Conservation (phyloP, 2,329 filamentous ascomycete species). For the Clonostachys solani region DNA sequence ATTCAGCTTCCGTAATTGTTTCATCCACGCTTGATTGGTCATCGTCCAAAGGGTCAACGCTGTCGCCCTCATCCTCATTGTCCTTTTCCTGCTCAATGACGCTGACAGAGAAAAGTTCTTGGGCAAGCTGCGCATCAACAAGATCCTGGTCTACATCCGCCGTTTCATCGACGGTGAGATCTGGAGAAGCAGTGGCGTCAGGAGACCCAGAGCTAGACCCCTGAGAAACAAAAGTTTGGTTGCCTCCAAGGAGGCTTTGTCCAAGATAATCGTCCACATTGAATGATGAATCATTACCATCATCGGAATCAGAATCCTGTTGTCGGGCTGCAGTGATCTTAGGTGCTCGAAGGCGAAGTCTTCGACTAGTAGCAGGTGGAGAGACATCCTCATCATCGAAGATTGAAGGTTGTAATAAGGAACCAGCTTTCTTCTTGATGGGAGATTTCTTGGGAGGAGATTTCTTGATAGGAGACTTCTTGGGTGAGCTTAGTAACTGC, state of each 20-base stretch:
- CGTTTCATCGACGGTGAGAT: background rate
- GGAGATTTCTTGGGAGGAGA: too few relatives aligned
- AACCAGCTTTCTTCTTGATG: background rate
- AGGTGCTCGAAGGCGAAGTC: too few relatives aligned
- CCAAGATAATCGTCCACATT: too few relatives aligned
- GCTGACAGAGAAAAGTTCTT: background rate
- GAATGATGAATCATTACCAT: too few relatives aligned
- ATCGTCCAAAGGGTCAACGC: background rate
- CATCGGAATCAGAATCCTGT: too few relatives aligned
- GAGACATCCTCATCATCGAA: conserved; percentile 1
- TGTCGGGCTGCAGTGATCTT: too few relatives aligned
- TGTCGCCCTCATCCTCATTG: background rate
- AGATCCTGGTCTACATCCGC: background rate
- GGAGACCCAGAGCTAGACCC: too few relatives aligned
- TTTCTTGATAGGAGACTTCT: conserved; percentile 3
- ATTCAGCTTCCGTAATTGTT: background rate
- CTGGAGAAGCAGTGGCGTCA: too few relatives aligned
- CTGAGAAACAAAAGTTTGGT: too few relatives aligned
- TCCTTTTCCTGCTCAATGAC: background rate
- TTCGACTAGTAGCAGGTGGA: too few relatives aligned
- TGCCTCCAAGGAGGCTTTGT: too few relatives aligned
- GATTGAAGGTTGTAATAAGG: background rate
- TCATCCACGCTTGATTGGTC: background rate
- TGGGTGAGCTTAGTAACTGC: conserved; percentile 6
- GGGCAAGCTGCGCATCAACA: background rate